These are phyloP conservation scores for Oryza meridionalis DNA, from an alignment of 176 grass and related monocot species.

Conservation along the genomic window DNA sequence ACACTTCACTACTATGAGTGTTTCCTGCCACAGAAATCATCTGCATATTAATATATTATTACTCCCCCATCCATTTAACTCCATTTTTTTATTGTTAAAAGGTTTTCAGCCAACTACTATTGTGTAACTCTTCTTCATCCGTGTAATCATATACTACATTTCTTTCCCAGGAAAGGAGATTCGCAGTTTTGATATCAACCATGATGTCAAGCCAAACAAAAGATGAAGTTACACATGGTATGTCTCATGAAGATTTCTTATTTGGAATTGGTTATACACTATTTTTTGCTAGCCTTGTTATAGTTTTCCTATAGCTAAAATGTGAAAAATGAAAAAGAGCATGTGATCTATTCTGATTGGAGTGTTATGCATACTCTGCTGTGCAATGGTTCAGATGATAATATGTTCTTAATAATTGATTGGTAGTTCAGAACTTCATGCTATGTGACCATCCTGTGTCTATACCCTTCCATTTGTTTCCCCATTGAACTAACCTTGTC, in stretches of 20 bases:
- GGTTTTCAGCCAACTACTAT: constrained; percentile 3
- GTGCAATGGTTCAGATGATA: neutral
- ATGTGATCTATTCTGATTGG: neutral
- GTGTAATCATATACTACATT: constrained; percentile 7
- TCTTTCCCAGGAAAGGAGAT: constrained; percentile 78
- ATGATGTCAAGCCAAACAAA: constrained; percentile 97
- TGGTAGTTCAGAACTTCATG: neutral
- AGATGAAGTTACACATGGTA: constrained; percentile 97
- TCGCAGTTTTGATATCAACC: constrained; percentile 83
- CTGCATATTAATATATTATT: neutral
- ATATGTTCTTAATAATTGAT: constrained; percentile 17
- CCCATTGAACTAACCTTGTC: constrained; percentile 15
- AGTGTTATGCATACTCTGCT: neutral
- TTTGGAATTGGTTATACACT: constrained; percentile 23
- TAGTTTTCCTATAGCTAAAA: constrained; percentile 1
- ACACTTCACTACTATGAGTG: neutral
- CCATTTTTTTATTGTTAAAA: constrained; percentile 18
- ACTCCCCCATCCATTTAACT: neutral
- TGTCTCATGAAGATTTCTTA: constrained; percentile 30
- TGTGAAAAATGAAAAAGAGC: neutral
- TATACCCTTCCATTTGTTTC: neutral
- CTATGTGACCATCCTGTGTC: neutral
- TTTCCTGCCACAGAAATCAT: neutral
- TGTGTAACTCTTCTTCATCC: neutral
- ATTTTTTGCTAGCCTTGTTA: constrained; percentile 25